Percentiles rank a stretch among this genome's conserved stretches.
Evolutionary conservation across 2,329 filamentous ascomycete genomes (phyloP).

Genomic region (Pleomassaria siparia): DNA sequence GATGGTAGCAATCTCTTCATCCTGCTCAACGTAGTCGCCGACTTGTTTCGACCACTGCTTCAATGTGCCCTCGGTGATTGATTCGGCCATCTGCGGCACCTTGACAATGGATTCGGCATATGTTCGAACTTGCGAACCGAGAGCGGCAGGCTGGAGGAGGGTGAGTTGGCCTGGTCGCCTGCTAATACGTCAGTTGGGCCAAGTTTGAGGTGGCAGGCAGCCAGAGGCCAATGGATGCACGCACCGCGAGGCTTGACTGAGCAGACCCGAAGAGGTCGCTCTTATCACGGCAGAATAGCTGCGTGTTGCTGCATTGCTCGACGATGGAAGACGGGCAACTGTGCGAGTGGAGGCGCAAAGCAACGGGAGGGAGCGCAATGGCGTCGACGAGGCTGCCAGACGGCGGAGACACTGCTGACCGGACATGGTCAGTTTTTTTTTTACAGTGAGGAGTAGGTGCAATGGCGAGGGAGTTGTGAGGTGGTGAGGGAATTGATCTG

Average conservation of each 20-base stretch:
- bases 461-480: slow-evolving; percentile 11
- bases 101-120: slow-evolving; percentile 79
- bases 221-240: slow-evolving; percentile 14
- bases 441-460: too few species aligned
- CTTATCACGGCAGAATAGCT: slow-evolving; percentile 38
- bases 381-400: slow-evolving; percentile 24
- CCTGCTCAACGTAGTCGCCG: slow-evolving; percentile 90
- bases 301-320: slow-evolving; percentile 26
- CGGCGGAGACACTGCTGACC: slow-evolving; percentile 44
- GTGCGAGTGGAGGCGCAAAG: slow-evolving; percentile 31
- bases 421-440: too few species aligned
- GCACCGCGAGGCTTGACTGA: slow-evolving; percentile 33
- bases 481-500: slow-evolving; percentile 35
- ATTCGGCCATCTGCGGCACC: slow-evolving; percentile 97
- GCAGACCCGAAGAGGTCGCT: slow-evolving; percentile 37
- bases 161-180: slow-evolving; percentile 35
- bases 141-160: slow-evolving; percentile 26
- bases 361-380: slow-evolving; percentile 31
- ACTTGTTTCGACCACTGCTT: slow-evolving; percentile 94
- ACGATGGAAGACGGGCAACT: slow-evolving; percentile 21
- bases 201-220: neutral
- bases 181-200: slow-evolving; percentile 14
- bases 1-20: slow-evolving; percentile 98
- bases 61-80: slow-evolving; percentile 94
- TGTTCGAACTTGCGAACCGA: slow-evolving; percentile 35